Conservation (phyloP, 306 rosid genomes). For the Rosa lucieae region DNA sequence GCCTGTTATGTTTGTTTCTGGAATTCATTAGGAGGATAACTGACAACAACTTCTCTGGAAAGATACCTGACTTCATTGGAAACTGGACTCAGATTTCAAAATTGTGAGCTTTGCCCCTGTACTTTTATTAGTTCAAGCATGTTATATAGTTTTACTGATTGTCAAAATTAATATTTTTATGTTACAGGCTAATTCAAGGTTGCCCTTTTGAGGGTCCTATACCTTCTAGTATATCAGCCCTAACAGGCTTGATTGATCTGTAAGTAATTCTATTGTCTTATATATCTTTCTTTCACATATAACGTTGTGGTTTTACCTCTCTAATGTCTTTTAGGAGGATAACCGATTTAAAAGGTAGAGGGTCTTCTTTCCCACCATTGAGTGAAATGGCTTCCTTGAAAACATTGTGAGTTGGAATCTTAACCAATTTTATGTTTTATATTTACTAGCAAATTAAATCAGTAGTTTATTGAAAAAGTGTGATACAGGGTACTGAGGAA, state of each 20-base stretch:
- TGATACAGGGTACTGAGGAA: slow-evolving; percentile 68
- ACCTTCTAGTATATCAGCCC: slow-evolving; percentile 67
- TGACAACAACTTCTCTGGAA: slow-evolving; percentile 74
- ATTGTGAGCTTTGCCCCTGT: slow-evolving; percentile 53
- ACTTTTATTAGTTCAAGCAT: neutral
- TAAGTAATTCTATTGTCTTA: slow-evolving; percentile 39
- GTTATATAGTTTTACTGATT: neutral
- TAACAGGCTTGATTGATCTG: slow-evolving; percentile 72
- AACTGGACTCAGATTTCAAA: slow-evolving; percentile 61
- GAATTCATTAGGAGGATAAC: slow-evolving; percentile 68
- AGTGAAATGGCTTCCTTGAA: slow-evolving; percentile 57
- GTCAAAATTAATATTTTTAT: slow-evolving; percentile 4
- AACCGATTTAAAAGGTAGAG: slow-evolving; percentile 61
- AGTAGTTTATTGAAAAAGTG: neutral
- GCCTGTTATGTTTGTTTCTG: slow-evolving; percentile 22
- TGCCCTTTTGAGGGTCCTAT: slow-evolving; percentile 85
- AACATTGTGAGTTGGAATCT: slow-evolving; percentile 70
- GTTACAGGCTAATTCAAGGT: slow-evolving; percentile 74
- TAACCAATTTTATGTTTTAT: slow-evolving; percentile 19
- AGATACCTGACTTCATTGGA: slow-evolving; percentile 76
- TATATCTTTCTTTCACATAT: slow-evolving; percentile 8
- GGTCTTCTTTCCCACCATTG: slow-evolving; percentile 63
- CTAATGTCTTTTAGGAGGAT: slow-evolving; percentile 68
- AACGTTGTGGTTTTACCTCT: slow-evolving; percentile 28
- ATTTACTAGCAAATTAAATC: slow-evolving; percentile 16